Conservation (phyloP, 495 filamentous ascomycete genomes). For the Tricharina praecox region DNA sequence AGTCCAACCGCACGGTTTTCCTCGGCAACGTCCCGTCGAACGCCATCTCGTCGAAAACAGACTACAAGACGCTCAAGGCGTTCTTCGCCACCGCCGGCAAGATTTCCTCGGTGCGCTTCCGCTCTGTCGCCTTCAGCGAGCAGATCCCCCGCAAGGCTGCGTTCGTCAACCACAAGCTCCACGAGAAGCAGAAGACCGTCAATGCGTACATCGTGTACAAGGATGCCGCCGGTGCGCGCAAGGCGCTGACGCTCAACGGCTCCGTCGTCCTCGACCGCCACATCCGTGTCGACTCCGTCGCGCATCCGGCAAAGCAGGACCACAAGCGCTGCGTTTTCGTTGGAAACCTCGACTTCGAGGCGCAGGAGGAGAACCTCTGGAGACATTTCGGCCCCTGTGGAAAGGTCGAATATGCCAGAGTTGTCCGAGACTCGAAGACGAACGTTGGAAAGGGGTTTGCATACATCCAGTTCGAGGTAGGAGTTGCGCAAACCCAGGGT, state of each 20-base stretch:
- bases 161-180: constrained; percentile 64
- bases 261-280: constrained; percentile 72
- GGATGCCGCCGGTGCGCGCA: constrained; percentile 51
- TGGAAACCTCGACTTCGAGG: constrained; percentile 85
- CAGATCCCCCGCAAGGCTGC: constrained; percentile 80
- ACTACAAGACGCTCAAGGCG: constrained; percentile 32
- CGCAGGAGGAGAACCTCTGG: constrained; percentile 94
- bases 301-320: constrained; percentile 68
- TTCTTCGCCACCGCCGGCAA: constrained; percentile 41
- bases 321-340: constrained; percentile 87
- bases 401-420: constrained; percentile 77
- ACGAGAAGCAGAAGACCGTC: constrained; percentile 39
- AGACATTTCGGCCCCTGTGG: constrained; percentile 63
- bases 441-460: constrained; percentile 94
- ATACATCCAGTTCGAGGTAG: constrained; percentile 80
- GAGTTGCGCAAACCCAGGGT: constrained; percentile 2
- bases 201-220: constrained; percentile 89
- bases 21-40: constrained; percentile 73
- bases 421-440: constrained; percentile 77
- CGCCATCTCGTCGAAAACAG: constrained; percentile 57
- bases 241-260: constrained; percentile 70
- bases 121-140: constrained; percentile 66
- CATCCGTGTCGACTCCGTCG: constrained; percentile 72
- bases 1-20: constrained; percentile 81
- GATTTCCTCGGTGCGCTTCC: constrained; percentile 79